Percentiles rank a stretch among this genome's conserved stretches.
Evolutionary conservation across 2,329 filamentous ascomycete species (phyloP).

Genomic region (Dactylonectria macrodidyma): DNA sequence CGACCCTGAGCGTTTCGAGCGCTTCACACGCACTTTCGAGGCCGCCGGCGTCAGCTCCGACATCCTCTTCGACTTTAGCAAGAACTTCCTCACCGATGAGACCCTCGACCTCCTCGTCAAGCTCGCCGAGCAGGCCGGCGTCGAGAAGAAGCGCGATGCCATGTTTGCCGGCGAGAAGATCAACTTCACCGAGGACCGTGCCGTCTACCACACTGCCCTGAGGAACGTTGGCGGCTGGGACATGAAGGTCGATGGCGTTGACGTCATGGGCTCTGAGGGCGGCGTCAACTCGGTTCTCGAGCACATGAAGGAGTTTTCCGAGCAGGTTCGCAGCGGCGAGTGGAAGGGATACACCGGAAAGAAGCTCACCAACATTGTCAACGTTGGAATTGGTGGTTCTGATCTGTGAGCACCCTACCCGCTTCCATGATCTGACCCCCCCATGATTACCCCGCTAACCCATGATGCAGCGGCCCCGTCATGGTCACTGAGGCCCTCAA

Average conservation of each 20-base stretch:
- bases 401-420: slow-evolving; percentile 81
- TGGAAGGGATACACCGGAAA: slow-evolving; percentile 99
- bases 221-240: slow-evolving; percentile 89
- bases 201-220: slow-evolving; percentile 95
- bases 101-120: slow-evolving; percentile 89
- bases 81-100: slow-evolving; percentile 97
- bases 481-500: slow-evolving; percentile 99
- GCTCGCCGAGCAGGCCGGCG: slow-evolving; percentile 89
- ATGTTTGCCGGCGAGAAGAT: slow-evolving; percentile 99
- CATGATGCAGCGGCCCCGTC: slow-evolving; percentile 82
- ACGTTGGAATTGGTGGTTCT: slow-evolving; percentile 97
- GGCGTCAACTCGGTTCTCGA: slow-evolving; percentile 92
- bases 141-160: slow-evolving; percentile 94
- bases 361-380: slow-evolving; percentile 96
- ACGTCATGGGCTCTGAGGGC: slow-evolving; percentile 91
- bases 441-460: slow-evolving; percentile 25
- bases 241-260: slow-evolving; percentile 89
- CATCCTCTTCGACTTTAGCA: slow-evolving; percentile 98
- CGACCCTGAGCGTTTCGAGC: slow-evolving; percentile 89
- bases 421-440: slow-evolving; percentile 14
- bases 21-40: slow-evolving; percentile 88
- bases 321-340: slow-evolving; percentile 92
- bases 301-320: slow-evolving; percentile 98
- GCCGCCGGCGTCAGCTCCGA: slow-evolving; percentile 87
- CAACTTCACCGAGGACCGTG: slow-evolving; percentile 98